Evolutionary conservation across 163 green algal species (phyloP).

Genomic region (Scenedesmus sp.): DNA sequence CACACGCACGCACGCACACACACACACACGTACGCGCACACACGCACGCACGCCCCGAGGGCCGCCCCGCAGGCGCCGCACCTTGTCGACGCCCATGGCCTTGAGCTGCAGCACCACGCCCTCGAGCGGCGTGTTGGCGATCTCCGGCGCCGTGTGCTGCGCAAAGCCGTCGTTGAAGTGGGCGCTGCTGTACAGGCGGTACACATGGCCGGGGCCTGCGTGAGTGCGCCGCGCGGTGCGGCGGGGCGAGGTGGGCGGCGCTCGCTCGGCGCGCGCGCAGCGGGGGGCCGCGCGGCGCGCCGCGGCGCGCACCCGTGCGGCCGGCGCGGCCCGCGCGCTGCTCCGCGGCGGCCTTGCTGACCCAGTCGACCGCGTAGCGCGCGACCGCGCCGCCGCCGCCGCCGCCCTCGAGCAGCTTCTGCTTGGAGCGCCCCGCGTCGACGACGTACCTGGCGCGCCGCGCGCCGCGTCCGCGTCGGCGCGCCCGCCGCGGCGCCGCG

Average conservation of each 20-base stretch:
- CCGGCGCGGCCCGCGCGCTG: constrained; percentile 94
- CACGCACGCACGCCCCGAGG: too few relatives aligned
- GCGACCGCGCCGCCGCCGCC: constrained; percentile 4
- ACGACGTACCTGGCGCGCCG: constrained; percentile 97
- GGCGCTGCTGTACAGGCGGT: constrained; percentile 92
- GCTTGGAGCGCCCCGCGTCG: constrained; percentile 90
- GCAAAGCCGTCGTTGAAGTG: constrained; percentile 92
- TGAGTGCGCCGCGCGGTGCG: too few relatives aligned
- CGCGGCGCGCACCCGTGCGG: too few relatives aligned
- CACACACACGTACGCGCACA: too few relatives aligned
- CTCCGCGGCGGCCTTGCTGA: constrained; percentile 87
- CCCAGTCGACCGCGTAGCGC: constrained; percentile 59
- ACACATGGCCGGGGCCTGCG: constrained; percentile 95
- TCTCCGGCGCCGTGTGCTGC: constrained; percentile 84
- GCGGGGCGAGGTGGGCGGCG: too few relatives aligned
- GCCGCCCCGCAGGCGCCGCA: too few relatives aligned
- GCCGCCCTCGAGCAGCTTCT: constrained; percentile 77
- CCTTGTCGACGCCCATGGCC: constrained; percentile 92
- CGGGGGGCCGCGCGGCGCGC: too few relatives aligned
- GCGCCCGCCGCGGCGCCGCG: too few relatives aligned
- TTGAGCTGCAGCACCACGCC: constrained; percentile 92
- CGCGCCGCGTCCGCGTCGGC: too few relatives aligned
- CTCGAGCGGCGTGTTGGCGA: constrained; percentile 88
- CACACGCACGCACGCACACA: too few relatives aligned
- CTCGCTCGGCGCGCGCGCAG: too few relatives aligned